Conservation (phyloP, 208 protist genomes). For the Histomonas meleagridis region DNA sequence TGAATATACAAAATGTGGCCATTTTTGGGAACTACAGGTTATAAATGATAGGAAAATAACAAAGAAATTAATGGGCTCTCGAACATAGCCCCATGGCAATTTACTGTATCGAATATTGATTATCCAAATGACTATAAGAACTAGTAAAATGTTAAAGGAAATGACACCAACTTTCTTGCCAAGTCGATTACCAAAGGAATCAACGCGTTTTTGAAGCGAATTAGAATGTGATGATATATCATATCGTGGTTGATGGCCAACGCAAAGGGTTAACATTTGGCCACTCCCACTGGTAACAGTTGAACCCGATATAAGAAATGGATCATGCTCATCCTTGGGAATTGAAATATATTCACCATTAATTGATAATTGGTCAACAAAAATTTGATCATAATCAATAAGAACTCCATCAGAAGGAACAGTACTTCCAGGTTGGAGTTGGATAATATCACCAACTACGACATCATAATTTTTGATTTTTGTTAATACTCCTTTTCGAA, state of each 20-base stretch:
- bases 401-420: background rate
- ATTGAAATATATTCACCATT: background rate
- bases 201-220: background rate
- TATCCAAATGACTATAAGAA: background rate
- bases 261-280: background rate
- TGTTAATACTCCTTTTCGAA: background rate
- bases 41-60: constrained; percentile 68
- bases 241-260: background rate
- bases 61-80: constrained; percentile 42
- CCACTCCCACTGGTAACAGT: background rate
- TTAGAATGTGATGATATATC: no score
- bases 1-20: constrained; percentile 82
- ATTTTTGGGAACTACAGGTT: constrained; percentile 88
- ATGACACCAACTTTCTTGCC: background rate
- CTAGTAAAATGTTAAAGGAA: constrained; percentile 32
- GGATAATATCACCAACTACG: constrained; percentile 4
- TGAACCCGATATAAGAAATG: background rate
- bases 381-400: background rate
- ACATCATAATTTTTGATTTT: background rate
- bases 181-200: background rate
- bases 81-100: background rate
- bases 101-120: background rate
- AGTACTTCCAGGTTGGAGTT: background rate
- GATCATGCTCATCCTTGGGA: background rate
- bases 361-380: background rate